These are phyloP conservation scores for Chalciporus sphaerocephalus DNA, from an alignment of 768 basidiomycete genomes.

Conservation along the genomic window DNA sequence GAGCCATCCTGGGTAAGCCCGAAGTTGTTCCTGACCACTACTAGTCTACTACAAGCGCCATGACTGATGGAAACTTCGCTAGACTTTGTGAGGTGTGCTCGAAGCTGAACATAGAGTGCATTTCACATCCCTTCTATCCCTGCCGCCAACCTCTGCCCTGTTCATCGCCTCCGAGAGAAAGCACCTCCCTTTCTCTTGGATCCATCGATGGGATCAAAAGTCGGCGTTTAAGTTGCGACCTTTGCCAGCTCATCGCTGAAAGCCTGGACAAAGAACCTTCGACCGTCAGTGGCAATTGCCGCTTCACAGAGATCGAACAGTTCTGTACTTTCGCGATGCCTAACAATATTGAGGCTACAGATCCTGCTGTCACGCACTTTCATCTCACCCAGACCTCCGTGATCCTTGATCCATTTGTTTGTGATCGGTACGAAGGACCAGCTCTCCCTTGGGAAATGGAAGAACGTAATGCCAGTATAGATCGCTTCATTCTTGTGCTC, in stretches of 20 bases:
- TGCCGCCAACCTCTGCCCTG: slow-evolving; percentile 1
- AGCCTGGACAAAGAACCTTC: slow-evolving; percentile 8
- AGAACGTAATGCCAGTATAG: background rate
- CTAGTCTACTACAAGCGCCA: too few relatives aligned
- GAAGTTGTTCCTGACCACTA: too few relatives aligned
- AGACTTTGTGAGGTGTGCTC: slow-evolving; percentile 8
- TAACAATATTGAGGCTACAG: background rate
- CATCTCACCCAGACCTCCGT: slow-evolving; percentile 12
- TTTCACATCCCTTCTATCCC: slow-evolving; percentile 1
- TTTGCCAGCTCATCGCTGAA: slow-evolving; percentile 14
- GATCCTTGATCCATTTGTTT: background rate
- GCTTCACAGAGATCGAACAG: background rate
- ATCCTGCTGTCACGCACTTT: slow-evolving; percentile 10
- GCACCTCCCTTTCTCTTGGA: slow-evolving; percentile 2
- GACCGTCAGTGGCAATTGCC: slow-evolving; percentile 6
- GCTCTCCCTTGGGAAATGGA: slow-evolving; percentile 11
- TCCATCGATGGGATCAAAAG: slow-evolving; percentile 12
- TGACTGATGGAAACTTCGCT: background rate
- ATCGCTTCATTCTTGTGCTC: slow-evolving; percentile 5
- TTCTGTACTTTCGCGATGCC: slow-evolving; percentile 12
- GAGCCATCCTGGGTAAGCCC: too few relatives aligned
- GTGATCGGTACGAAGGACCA: background rate
- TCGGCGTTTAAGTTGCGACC: slow-evolving; percentile 7
- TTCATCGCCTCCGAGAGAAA: background rate
- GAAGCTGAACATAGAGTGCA: background rate